Evolutionary conservation across 2,329 filamentous ascomycete genomes (phyloP), one percentile per base, ranked within the genome.

Genomic region (Cladosporium sp.): DNA sequence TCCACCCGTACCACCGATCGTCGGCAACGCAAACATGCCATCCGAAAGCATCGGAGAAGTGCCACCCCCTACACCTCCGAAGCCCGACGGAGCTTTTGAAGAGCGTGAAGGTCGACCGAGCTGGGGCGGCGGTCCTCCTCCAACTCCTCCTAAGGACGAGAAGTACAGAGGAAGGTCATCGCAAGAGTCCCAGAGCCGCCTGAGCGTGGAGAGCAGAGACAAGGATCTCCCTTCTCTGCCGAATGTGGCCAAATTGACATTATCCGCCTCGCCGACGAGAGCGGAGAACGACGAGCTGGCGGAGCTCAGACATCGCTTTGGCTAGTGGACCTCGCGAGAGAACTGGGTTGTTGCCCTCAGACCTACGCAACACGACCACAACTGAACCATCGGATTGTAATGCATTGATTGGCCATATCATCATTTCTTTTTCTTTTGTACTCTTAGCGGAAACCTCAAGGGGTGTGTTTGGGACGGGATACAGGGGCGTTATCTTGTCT

Each of bases 141-240:
- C 75, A 2, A 78, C 75, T n/a, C 75, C 75, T 12, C 75, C 75
- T 0, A 78, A 71, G 54, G 69, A 77, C 57, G 72, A 73, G 4
- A 54, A n/a, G 19, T 54, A 44, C 28, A 54, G 37, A 25, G 51
- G 39, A 4, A 39, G 51, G 15, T 17, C 22, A 4, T 54, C 51
- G 10, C 13, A 32, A 12, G 51, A 54, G 22, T 40, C 39, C 1
- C 39, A 28, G 19, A 39, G 25, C 52, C 67, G 65, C n/a, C 45
- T 60, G 24, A 61, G 61, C 39, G 60, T 61, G 32, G 49, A 59
- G 28, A 57, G 37, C 19, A 49, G 65, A 25, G 64, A 68, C 28
- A 69, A 70, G 54, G 62, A 61, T 5, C 59, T 71, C 35, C 67
- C 51, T 20, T 44, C 66, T 17, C 39, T 66, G 35, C 66, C 65